Evolutionary conservation across 2,329 filamentous ascomycete species (phyloP), one percentile per base, ranked within the genome.

Genomic region (Mycocentrospora acerina): DNA sequence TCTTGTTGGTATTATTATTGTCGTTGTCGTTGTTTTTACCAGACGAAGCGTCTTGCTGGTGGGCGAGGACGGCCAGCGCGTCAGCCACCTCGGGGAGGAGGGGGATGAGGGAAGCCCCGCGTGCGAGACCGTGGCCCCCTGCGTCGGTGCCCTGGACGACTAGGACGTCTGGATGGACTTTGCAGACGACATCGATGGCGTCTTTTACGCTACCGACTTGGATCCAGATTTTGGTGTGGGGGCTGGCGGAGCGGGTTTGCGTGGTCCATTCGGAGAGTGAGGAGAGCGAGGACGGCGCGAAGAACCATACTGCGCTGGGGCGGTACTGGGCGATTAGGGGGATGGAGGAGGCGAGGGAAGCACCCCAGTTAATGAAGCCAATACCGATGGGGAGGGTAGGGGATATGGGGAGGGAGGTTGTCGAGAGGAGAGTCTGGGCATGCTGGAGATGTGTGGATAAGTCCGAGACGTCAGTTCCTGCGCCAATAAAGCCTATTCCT

Each of bases 281-380:
- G 14, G 68, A 38, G 32, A 60, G 51, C 0, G 51, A 50, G 2
- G 44, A 42, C 12, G 64, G 43, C 3, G 82, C 83, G 54, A 86
- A 86, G 31, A 87, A 73, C 83, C 83, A 87, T 7, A 83, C 71
- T 0, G 80, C 82, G 2, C 75, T 76, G 2, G 82, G 81, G 0
- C 64, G 65, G 59, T 81, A 75, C 43, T 70, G 66, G 16, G 57
- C 56, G 13, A 87, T 67, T 10, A 84, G 48, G 1, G 76, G 74
- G 2, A 80, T 58, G 2, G 71, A 69, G 15, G 66, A 60, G 35
- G 75, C 64, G 39, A 79, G 56, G 13, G 62, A 51, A 9, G 66
- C 68, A 18, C 68, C 69, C 69, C 69, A 80, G 30, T 80, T 77
- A 37, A 86, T 73, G 62, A 86, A 82, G 37, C 82, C 83, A 3